Evolutionary conservation across 129 eudicot species (phyloP).

Genomic region (Lactuca sativa): DNA sequence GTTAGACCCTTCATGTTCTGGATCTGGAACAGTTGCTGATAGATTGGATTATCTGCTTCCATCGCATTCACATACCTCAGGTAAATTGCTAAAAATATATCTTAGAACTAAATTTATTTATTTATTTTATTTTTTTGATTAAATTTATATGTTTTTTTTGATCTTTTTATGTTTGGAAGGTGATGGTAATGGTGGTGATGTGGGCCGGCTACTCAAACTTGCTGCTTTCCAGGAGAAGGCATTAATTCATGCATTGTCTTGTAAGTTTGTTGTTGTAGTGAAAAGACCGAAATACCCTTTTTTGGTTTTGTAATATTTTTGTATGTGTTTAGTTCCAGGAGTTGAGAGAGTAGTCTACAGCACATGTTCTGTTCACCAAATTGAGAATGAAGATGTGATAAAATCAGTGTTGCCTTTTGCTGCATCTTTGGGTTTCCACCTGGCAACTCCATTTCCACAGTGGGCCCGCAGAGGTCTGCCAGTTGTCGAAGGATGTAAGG

Average conservation of each 20-base stretch:
- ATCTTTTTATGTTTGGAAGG: slow-evolving; percentile 34
- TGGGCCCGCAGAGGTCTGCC: slow-evolving; percentile 97
- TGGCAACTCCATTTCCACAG: slow-evolving; percentile 67
- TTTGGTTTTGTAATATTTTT: background rate
- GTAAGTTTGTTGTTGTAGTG: slow-evolving; percentile 45
- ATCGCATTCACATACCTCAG: slow-evolving; percentile 71
- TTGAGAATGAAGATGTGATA: slow-evolving; percentile 93
- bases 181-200: slow-evolving; percentile 39
- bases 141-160: background rate
- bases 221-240: slow-evolving; percentile 90
- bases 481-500: slow-evolving; percentile 84
- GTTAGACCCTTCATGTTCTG: slow-evolving; percentile 97
- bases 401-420: slow-evolving; percentile 70
- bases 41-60: slow-evolving; percentile 93
- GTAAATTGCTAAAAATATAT: slow-evolving; percentile 29
- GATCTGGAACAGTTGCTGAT: slow-evolving; percentile 90
- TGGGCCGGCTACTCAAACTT: slow-evolving; percentile 59
- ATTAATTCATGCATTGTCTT: slow-evolving; percentile 77
- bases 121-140: background rate
- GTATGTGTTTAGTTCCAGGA: slow-evolving; percentile 56
- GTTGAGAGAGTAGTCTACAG: slow-evolving; percentile 93
- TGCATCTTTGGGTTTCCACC: slow-evolving; percentile 61
- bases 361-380: slow-evolving; percentile 87
- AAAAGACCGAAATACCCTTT: background rate
- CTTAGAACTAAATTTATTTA: slow-evolving; percentile 1